phyloP scores from a whole-genome alignment of 163 green algal species.

The Chloromonas sp. region DNA sequence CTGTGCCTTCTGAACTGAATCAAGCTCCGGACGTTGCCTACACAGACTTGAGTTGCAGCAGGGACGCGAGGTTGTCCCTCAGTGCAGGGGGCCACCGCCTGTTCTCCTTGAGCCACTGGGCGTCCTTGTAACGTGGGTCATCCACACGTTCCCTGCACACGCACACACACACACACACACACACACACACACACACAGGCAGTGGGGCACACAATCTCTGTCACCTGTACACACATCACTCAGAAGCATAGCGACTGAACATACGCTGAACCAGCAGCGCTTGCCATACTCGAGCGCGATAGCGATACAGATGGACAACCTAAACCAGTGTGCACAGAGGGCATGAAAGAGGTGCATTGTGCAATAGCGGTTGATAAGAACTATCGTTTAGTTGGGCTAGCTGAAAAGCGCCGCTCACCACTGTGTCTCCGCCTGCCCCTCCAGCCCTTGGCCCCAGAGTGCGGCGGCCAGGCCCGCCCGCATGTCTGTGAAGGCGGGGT shows the following conservation, averaged over 20 bases:
- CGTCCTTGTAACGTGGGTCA: conserved; percentile 19
- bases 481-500: conserved; percentile 83
- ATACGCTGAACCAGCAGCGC: background rate
- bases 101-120: conserved; percentile 62
- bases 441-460: conserved; percentile 74
- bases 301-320: background rate
- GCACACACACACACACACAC: background rate
- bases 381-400: too few species aligned
- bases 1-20: background rate
- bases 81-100: conserved; percentile 79
- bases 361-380: background rate
- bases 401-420: conserved; percentile 39
- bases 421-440: conserved; percentile 74
- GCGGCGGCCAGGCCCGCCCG: conserved; percentile 78
- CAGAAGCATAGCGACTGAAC: background rate
- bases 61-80: conserved; percentile 49
- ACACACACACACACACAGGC: background rate
- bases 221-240: background rate
- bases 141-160: conserved; percentile 45
- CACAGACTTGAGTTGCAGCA: conserved; percentile 63
- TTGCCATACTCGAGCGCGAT: too few species aligned
- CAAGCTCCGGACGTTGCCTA: background rate
- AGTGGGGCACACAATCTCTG: background rate
- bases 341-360: background rate
- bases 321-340: background rate